Base-by-base conservation (phyloP, 345 rosid species). In the Citrus medica region DNA sequence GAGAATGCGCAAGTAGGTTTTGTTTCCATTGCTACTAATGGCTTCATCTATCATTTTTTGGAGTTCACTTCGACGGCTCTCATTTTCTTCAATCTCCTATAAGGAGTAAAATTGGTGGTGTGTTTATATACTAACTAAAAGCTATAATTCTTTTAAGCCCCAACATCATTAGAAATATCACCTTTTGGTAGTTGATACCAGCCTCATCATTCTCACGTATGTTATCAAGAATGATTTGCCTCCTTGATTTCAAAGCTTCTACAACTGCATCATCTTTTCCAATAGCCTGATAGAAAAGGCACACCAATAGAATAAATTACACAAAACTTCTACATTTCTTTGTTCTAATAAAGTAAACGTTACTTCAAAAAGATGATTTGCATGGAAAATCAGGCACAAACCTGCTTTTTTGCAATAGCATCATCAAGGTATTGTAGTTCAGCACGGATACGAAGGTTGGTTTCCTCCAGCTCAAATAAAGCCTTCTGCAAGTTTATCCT, bases 161-260 rank as follows among this genome's bases (percentile, higher is more conserved):
- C 59, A 64, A 37, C 28, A 73, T 7, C 40, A 72, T 68, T 51
- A 76, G 58, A 76, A 46, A 77, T 76, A 68, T 83, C 82, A 95
- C 99, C 93, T 89, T 88, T 64, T 84, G 90, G 83, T 95, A 93
- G 83, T 85, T 90, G 79, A 87, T 82, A 73, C 96, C 96, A 58
- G 96, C 90, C 84, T 95, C 99, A 82, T 95, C 99, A 77, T 95
- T 95, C 81, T 95, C 99, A 24, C 97, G 92, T 79, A 95, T 92
- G 82, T 95, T 93, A 88, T 95, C 99, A 53, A 95, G 99, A 87
- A 93, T 93, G 60, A 87, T 88, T 92, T 90, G 98, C 75, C 94
- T 90, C 89, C 97, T 90, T 78, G 81, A 87, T 82, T 87, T 88
- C 79, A 93, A 81, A 78, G 90, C 87, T 72, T 92, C 89, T 2